Conservation (phyloP, 2,329 filamentous ascomycete species). For the Penicillium sp. region DNA sequence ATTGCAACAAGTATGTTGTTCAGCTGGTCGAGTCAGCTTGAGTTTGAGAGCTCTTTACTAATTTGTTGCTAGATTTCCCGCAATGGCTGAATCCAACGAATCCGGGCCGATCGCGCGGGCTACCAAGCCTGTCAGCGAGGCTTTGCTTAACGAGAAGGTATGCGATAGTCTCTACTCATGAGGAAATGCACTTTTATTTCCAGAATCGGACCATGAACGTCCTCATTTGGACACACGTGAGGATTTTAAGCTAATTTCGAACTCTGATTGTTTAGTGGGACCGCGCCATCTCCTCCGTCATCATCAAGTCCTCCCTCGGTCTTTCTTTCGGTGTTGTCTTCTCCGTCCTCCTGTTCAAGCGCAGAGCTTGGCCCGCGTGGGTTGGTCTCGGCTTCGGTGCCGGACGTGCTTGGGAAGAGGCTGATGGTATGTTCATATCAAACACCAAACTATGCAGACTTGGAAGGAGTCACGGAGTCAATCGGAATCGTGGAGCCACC, state of each 20-base stretch:
- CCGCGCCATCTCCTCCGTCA: constrained; percentile 92
- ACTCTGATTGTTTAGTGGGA: constrained; percentile 72
- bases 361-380: constrained; percentile 96
- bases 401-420: constrained; percentile 96
- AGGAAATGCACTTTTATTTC: no score
- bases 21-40: not conserved
- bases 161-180: not conserved
- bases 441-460: not conserved
- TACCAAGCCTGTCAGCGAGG: constrained; percentile 86
- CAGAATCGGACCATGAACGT: not conserved
- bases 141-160: constrained; percentile 99
- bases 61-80: constrained; percentile 25
- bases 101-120: constrained; percentile 64
- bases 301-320: constrained; percentile 94
- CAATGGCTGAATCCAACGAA: constrained; percentile 59
- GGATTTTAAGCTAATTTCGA: constrained; percentile 18
- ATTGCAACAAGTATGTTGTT: constrained; percentile 14
- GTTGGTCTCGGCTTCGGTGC: constrained; percentile 93
- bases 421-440: constrained; percentile 67
- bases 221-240: not conserved
- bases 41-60: constrained; percentile 13
- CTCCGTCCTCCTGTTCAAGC: constrained; percentile 96
- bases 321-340: constrained; percentile 98
- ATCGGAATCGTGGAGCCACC: not conserved
- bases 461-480: not conserved